Base-by-base conservation (phyloP, 495 filamentous ascomycete species). In the Lophiotrema nucula region DNA sequence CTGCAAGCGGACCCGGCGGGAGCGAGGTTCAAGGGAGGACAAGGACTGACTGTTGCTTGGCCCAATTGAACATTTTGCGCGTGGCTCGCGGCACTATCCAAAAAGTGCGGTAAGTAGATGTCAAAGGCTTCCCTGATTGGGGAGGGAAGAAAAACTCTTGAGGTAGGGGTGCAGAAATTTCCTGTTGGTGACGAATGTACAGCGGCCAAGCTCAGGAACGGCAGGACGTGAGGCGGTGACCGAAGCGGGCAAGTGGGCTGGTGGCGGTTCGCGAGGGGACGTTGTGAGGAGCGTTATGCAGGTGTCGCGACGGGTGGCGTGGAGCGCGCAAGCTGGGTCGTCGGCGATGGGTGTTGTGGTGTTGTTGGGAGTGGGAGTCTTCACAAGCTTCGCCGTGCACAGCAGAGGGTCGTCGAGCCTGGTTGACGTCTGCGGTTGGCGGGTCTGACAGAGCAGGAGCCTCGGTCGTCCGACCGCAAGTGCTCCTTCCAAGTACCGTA, bases 41-140 rank as follows among this genome's bases (percentile, higher is more conserved):
- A 4, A 39, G 11, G n/a, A 61, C 58, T 56, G 46, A 60, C 49
- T 19, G 11, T 39, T 47, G 28, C 27, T 59, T 42, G 16, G 48
- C 47, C 47, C 48, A 59, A 35, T 50, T 59, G 47, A 59, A 59
- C 56, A 59, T 59, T 1, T 19, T 52, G 37, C 39, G 38, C 24
- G 15, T 1, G n/a, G 23, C 13, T 21, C 42, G 38, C 10, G 24
- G 45, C 58, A 56, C 58, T 62, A 52, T 62, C 49, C 49, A 60
- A 60, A 46, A 47, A 47, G 13, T 1, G n/a, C 24, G 49, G 48
- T 54, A 49, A 60, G 50, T 19, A 48, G 28, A 25, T 4, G 44
- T 24, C n/a, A 50, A n/a, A 49, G 31, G 41, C 12, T 26, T 27
- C 25, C 39, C 39, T 46, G 39, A 35, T 60, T 33, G 48, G 47